These are phyloP conservation scores for Jackrogersella minutella DNA, from an alignment of 495 filamentous ascomycete species.

Conservation along the genomic window DNA sequence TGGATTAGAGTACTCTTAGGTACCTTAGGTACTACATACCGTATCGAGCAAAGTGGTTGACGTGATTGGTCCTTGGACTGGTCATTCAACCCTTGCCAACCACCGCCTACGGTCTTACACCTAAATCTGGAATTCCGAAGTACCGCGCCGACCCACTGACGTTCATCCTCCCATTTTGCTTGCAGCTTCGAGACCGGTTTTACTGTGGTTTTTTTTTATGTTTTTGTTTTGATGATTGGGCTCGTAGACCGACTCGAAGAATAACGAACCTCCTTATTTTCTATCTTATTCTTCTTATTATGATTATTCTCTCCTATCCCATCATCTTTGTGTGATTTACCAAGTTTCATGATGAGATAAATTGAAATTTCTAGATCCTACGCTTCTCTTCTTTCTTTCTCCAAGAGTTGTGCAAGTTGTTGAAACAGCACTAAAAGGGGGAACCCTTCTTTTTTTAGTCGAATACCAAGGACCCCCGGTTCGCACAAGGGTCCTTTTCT, in stretches of 20 bases:
- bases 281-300: not conserved
- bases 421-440: constrained; percentile 17
- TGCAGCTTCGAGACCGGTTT: not conserved
- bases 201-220: constrained; percentile 11
- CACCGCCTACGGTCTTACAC: constrained; percentile 28
- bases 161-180: constrained; percentile 16
- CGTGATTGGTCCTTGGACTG: constrained; percentile 25
- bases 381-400: not conserved
- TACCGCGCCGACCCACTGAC: constrained; percentile 30
- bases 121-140: constrained; percentile 37
- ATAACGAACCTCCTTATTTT: constrained; percentile 10
- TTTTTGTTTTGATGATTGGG: constrained; percentile 24
- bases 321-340: not conserved
- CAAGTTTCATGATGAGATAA: constrained; percentile 1
- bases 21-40: constrained; percentile 17
- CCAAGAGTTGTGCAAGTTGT: not conserved
- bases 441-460: not conserved
- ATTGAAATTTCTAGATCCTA: constrained; percentile 6
- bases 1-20: not conserved
- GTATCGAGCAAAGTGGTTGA: constrained; percentile 25
- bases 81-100: constrained; percentile 34
- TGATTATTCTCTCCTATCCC: not conserved
- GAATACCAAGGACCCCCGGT: not conserved
- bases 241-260: constrained; percentile 2
- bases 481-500: constrained; percentile 10